Percentiles rank a stretch among this genome's conserved stretches.
Evolutionary conservation across 352 stramenopile genomes (phyloP).

Genomic region (Globisporangium paddicum): DNA sequence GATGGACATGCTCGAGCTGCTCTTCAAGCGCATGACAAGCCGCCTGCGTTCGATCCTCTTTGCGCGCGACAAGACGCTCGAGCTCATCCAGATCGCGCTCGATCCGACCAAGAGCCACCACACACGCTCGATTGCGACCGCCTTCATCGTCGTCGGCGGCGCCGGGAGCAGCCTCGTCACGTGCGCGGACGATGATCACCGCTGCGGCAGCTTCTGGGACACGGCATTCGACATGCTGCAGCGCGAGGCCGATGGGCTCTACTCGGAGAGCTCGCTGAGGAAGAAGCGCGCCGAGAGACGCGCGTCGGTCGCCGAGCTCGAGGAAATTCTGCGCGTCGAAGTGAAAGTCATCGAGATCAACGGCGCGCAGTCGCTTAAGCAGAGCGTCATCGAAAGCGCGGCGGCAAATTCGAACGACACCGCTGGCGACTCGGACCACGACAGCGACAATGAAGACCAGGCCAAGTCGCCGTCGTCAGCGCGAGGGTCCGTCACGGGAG

Average conservation of each 20-base stretch:
- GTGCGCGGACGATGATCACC: slow-evolving; percentile 44
- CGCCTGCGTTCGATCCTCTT: slow-evolving; percentile 74
- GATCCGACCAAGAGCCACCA: slow-evolving; percentile 46
- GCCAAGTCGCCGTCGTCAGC: slow-evolving; percentile 8
- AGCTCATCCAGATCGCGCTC: slow-evolving; percentile 67
- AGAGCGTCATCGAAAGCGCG: slow-evolving; percentile 54
- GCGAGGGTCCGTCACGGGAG: slow-evolving; percentile 5
- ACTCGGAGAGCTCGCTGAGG: slow-evolving; percentile 27
- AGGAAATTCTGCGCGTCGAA: slow-evolving; percentile 72
- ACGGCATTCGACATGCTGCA: slow-evolving; percentile 65
- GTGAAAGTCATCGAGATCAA: slow-evolving; percentile 71
- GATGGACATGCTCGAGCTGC: slow-evolving; percentile 79
- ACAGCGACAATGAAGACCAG: slow-evolving; percentile 12
- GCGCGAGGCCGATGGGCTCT: slow-evolving; percentile 47
- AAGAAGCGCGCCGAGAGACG: slow-evolving; percentile 36
- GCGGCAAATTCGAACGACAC: slow-evolving; percentile 12
- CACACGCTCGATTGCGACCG: slow-evolving; percentile 63
- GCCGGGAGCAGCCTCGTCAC: slow-evolving; percentile 49
- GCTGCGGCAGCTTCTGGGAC: slow-evolving; percentile 63
- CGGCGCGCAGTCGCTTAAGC: slow-evolving; percentile 58
- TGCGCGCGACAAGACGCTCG: slow-evolving; percentile 56
- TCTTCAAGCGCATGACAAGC: slow-evolving; percentile 85
- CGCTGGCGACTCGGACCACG: slow-evolving; percentile 28
- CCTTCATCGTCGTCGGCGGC: slow-evolving; percentile 71
- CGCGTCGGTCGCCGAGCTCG: slow-evolving; percentile 55